phyloP scores from a whole-genome alignment of 2,329 filamentous ascomycete genomes.

The Colletotrichum musae region DNA sequence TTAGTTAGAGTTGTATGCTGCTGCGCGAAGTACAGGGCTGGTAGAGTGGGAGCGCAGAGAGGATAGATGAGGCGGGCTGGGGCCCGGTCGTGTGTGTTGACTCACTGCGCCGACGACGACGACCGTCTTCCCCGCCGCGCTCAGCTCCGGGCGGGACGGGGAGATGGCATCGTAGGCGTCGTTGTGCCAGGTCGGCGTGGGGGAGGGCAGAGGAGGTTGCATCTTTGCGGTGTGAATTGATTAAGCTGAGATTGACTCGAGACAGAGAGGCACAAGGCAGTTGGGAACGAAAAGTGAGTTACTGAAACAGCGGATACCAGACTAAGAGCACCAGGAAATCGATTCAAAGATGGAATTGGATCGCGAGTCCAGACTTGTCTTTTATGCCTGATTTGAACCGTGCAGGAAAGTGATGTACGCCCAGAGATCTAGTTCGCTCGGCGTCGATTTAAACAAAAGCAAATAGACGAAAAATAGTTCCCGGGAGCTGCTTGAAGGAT shows the following conservation, averaged over 20 bases:
- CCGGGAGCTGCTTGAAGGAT: neutral
- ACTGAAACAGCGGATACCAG: neutral
- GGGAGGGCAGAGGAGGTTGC: slow-evolving; percentile 42
- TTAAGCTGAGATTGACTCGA: neutral
- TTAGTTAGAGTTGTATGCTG: slow-evolving; percentile 5
- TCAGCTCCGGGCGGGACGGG: slow-evolving; percentile 53
- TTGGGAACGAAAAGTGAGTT: neutral
- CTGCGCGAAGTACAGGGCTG: too few relatives aligned
- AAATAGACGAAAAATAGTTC: neutral
- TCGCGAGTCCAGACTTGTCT: too few relatives aligned
- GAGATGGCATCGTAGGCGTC: slow-evolving; percentile 57
- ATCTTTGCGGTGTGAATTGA: slow-evolving; percentile 9
- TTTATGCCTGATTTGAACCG: too few relatives aligned
- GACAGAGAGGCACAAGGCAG: neutral
- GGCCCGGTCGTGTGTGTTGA: slow-evolving; percentile 45
- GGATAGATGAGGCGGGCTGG: neutral
- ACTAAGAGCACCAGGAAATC: too few relatives aligned
- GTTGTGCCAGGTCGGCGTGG: slow-evolving; percentile 46
- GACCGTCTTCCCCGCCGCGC: slow-evolving; percentile 63
- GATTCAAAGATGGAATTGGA: too few relatives aligned
- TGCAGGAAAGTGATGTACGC: too few relatives aligned
- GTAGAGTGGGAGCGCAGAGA: neutral
- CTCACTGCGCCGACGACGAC: slow-evolving; percentile 75
- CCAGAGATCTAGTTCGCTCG: too few relatives aligned
- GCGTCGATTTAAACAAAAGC: too few relatives aligned